A percentile compares a stretch with the other conserved stretches of the same genome.
phyloP scores from a whole-genome alignment of 805 yeast species.

The Zygosaccharomyces bisporus region DNA sequence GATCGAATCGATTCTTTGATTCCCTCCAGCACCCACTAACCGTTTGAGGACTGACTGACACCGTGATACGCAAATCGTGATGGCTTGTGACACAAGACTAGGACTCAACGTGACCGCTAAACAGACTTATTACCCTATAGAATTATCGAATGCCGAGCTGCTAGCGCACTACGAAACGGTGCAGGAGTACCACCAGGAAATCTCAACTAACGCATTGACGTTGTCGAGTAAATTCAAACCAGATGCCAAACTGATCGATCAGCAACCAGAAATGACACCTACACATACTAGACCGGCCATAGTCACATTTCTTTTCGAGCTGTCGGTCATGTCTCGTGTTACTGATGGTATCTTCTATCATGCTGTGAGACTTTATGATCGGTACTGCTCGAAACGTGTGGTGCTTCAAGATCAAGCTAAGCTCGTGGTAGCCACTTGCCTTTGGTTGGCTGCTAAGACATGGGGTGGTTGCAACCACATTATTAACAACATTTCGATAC shows the following conservation, averaged over 20 bases:
- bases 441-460: constrained; percentile 91
- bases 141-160: constrained; percentile 49
- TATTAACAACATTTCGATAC: constrained; percentile 46
- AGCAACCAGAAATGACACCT: constrained; percentile 84
- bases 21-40: neutral
- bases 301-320: constrained; percentile 76
- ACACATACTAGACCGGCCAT: constrained; percentile 62
- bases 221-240: constrained; percentile 45
- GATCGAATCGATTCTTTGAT: neutral
- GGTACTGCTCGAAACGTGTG: constrained; percentile 85
- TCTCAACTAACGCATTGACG: constrained; percentile 40
- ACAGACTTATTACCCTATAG: constrained; percentile 50
- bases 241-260: constrained; percentile 60
- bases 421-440: constrained; percentile 82
- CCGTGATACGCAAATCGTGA: neutral
- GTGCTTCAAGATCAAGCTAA: constrained; percentile 85
- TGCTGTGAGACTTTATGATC: constrained; percentile 74
- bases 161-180: constrained; percentile 43
- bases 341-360: constrained; percentile 64
- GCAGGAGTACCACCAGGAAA: constrained; percentile 52
- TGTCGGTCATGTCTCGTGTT: constrained; percentile 59
- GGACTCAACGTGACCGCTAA: constrained; percentile 41
- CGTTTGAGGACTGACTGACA: constrained; percentile 1
- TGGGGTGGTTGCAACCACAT: constrained; percentile 71
- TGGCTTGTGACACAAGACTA: constrained; percentile 12